phyloP scores from a whole-genome alignment of 2,329 filamentous ascomycete species.

The Thermochaetoides dissita region DNA sequence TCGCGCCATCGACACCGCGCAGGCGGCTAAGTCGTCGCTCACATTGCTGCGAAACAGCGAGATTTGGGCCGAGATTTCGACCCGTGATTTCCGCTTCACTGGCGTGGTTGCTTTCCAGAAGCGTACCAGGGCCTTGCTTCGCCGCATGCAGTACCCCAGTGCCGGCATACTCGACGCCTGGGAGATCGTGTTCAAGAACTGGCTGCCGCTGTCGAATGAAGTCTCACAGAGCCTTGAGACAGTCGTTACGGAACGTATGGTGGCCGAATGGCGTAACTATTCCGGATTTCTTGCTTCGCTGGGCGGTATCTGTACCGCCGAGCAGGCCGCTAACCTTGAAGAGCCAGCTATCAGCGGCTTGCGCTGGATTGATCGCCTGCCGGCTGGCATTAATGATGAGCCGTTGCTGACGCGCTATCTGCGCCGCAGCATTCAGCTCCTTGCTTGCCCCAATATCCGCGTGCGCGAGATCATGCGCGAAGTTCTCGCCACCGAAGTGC shows the following conservation, averaged over 20 bases:
- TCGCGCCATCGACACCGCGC: constrained; percentile 36
- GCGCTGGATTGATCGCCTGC: constrained; percentile 50
- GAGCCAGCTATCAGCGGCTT: constrained; percentile 43
- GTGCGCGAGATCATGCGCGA: constrained; percentile 55
- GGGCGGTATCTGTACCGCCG: constrained; percentile 50
- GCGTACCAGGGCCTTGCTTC: constrained; percentile 43
- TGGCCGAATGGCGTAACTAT: constrained; percentile 55
- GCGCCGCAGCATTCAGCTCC: constrained; percentile 48
- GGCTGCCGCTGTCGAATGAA: constrained; percentile 50
- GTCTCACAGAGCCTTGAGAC: constrained; percentile 41
- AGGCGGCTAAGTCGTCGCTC: constrained; percentile 34
- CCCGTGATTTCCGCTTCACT: constrained; percentile 50
- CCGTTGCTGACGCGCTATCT: constrained; percentile 46
- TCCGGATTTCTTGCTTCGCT: constrained; percentile 55
- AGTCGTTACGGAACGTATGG: constrained; percentile 37
- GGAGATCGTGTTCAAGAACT: constrained; percentile 51
- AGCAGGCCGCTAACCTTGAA: constrained; percentile 41
- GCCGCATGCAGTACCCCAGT: constrained; percentile 47
- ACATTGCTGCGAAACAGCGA: constrained; percentile 46
- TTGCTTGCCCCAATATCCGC: constrained; percentile 49
- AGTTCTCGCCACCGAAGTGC: constrained; percentile 51
- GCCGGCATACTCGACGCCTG: constrained; percentile 54
- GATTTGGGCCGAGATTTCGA: constrained; percentile 48
- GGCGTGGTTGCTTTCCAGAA: constrained; percentile 59
- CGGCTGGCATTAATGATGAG: constrained; percentile 46